Percentiles rank a stretch among this genome's conserved stretches.
Conservation (phyloP, 1,284 basidiomycete genomes). For the Microbotryomycetes sp. region DNA sequence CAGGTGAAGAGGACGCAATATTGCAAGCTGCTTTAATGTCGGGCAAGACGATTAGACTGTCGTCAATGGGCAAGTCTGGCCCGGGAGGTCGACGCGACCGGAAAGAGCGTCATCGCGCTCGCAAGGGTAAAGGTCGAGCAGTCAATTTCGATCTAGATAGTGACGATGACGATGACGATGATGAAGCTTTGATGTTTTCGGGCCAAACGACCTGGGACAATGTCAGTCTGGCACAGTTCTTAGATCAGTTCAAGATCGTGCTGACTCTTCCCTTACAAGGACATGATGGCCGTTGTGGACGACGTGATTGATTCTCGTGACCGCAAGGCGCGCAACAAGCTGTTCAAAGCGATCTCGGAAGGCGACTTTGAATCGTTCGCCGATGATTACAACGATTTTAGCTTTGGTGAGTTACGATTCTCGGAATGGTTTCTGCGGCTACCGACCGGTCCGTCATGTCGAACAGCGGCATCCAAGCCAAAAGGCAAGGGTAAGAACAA, state of each 20-base stretch:
- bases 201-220: conserved; percentile 20
- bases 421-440: not conserved
- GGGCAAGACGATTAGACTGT: conserved; percentile 12
- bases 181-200: conserved; percentile 1
- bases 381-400: conserved; percentile 5
- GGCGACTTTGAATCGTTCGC: conserved; percentile 25
- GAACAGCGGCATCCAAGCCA: not conserved
- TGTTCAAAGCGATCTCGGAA: conserved; percentile 24
- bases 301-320: conserved; percentile 14
- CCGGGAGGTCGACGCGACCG: conserved; percentile 10
- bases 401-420: conserved; percentile 1
- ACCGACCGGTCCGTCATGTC: not conserved
- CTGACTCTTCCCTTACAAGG: not conserved
- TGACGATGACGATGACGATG: conserved; percentile 12
- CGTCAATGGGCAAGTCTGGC: conserved; percentile 14
- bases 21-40: conserved; percentile 23
- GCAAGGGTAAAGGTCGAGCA: conserved; percentile 24
- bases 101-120: conserved; percentile 13
- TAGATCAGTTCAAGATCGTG: not conserved
- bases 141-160: conserved; percentile 1
- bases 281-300: conserved; percentile 12
- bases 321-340: conserved; percentile 27
- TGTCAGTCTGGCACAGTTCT: not conserved
- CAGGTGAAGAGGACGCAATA: conserved; percentile 14
- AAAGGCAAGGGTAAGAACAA: conserved; percentile 16